phyloP scores from a whole-genome alignment of 768 basidiomycete species.

The Macrolepiota dolichaula region DNA sequence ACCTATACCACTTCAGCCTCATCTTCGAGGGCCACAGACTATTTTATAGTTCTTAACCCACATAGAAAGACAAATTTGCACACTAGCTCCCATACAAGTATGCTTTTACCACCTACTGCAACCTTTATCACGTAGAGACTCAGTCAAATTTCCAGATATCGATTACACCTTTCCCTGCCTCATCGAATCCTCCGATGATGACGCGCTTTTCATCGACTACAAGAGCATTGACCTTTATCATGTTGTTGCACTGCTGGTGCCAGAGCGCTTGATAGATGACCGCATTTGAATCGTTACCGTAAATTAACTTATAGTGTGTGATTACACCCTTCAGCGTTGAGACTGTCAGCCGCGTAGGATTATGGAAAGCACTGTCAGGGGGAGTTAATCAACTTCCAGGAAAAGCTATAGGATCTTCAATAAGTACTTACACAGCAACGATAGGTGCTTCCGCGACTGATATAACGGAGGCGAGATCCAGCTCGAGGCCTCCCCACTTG shows the following conservation, averaged over 20 bases:
- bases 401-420: background rate
- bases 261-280: constrained; percentile 43
- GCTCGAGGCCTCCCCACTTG: constrained; percentile 71
- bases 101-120: too few species aligned
- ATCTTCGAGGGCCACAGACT: background rate
- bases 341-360: constrained; percentile 39
- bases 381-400: background rate
- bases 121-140: background rate
- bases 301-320: constrained; percentile 42
- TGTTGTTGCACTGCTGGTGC: constrained; percentile 36
- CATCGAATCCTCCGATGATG: constrained; percentile 59
- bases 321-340: constrained; percentile 65
- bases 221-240: constrained; percentile 68
- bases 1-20: background rate
- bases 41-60: background rate
- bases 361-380: constrained; percentile 46
- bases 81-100: too few species aligned
- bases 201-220: constrained; percentile 44
- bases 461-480: constrained; percentile 37
- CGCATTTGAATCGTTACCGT: constrained; percentile 32
- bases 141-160: constrained; percentile 51
- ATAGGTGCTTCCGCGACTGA: constrained; percentile 73
- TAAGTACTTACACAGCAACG: constrained; percentile 55
- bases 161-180: constrained; percentile 55
- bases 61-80: too few species aligned